These are phyloP conservation scores for Mycosphaerella sp. DNA, from an alignment of 2,329 filamentous ascomycete genomes.

Conservation along the genomic window DNA sequence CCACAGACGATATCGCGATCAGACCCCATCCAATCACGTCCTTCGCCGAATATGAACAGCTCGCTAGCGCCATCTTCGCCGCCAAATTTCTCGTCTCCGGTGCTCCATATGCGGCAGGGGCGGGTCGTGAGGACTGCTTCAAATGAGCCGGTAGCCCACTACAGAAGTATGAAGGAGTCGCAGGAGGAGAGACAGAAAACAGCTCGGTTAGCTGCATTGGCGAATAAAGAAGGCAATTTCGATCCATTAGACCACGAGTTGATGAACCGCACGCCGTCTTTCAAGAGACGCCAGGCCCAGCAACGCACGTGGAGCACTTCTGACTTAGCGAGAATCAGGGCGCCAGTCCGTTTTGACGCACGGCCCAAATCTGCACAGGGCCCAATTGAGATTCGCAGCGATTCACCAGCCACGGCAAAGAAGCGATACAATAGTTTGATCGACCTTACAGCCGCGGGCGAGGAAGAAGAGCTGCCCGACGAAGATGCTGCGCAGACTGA, in stretches of 20 bases:
- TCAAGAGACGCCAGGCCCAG: slow-evolving; percentile 1
- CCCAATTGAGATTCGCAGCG: neutral
- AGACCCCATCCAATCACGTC: slow-evolving; percentile 41
- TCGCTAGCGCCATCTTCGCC: slow-evolving; percentile 32
- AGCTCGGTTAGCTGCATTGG: slow-evolving; percentile 3
- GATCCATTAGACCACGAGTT: neutral
- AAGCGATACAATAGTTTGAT: slow-evolving; percentile 8
- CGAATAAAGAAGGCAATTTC: neutral
- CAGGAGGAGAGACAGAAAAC: slow-evolving; percentile 32
- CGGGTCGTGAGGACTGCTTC: neutral
- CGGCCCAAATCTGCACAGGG: slow-evolving; percentile 3
- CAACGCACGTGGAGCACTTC: slow-evolving; percentile 1
- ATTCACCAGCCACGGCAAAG: slow-evolving; percentile 4
- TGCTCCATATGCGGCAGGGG: neutral
- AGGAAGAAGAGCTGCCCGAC: slow-evolving; percentile 10
- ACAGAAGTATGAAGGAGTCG: slow-evolving; percentile 40
- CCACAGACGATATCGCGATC: slow-evolving; percentile 6
- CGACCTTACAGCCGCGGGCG: slow-evolving; percentile 1
- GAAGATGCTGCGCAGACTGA: slow-evolving; percentile 14
- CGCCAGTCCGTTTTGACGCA: slow-evolving; percentile 7
- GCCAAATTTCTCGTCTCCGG: slow-evolving; percentile 12
- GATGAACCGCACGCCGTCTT: neutral
- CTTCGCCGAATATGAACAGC: slow-evolving; percentile 39
- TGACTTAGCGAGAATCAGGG: slow-evolving; percentile 10
- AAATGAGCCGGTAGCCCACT: slow-evolving; percentile 1